Conservation (phyloP, 148 eudicot species). For the Heliamphora exappendiculata region DNA sequence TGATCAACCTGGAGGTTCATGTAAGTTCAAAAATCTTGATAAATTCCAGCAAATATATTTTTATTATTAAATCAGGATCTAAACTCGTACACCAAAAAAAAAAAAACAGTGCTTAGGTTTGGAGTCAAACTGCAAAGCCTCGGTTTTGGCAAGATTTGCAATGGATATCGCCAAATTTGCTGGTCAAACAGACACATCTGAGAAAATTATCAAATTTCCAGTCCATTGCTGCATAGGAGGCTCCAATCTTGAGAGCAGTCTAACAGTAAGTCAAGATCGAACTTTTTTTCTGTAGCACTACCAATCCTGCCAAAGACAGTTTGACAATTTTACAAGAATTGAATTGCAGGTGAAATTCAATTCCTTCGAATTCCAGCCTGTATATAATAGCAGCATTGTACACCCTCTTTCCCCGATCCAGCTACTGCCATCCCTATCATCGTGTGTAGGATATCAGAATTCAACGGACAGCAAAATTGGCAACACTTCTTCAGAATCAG, state of each 20-base stretch:
- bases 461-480: neutral
- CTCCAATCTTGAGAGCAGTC: slow-evolving; percentile 6
- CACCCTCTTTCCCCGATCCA: slow-evolving; percentile 19
- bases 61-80: neutral
- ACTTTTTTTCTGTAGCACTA: neutral
- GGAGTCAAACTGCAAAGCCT: slow-evolving; percentile 10
- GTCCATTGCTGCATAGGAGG: slow-evolving; percentile 13
- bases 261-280: slow-evolving; percentile 11
- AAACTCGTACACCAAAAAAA: neutral
- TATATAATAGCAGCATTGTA: slow-evolving; percentile 2
- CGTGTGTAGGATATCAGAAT: slow-evolving; percentile 12
- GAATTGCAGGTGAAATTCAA: slow-evolving; percentile 22
- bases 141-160: slow-evolving; percentile 8
- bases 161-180: slow-evolving; percentile 14
- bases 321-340: neutral
- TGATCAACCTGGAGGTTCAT: slow-evolving; percentile 14
- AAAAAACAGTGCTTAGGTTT: slow-evolving; percentile 12
- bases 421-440: slow-evolving; percentile 17
- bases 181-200: slow-evolving; percentile 1
- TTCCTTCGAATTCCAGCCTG: slow-evolving; percentile 2
- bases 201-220: slow-evolving; percentile 12
- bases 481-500: slow-evolving; percentile 15
- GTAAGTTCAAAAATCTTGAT: slow-evolving; percentile 15
- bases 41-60: neutral
- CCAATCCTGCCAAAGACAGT: neutral